Base-by-base conservation (phyloP, 83 land plant genomes). In the Picea abies region DNA sequence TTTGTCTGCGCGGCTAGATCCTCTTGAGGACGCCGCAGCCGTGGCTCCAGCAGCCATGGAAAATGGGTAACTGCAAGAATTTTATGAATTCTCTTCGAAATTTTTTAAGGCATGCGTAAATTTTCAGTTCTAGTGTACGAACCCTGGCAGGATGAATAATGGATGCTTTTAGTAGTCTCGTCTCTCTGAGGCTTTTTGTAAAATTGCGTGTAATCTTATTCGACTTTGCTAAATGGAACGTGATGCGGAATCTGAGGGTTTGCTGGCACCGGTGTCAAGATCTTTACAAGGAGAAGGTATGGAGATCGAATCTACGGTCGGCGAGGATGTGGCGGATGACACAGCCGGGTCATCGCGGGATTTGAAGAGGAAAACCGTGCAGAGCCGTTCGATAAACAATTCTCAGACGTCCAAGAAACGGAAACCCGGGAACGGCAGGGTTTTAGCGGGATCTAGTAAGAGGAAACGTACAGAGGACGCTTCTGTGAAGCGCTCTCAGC, bases 131-230 rank as follows among this genome's bases (percentile, higher is more conserved):
- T 67, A 67, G 58, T 67, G 2, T 15, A 25, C 26, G 26, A 32
- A 39, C 79, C 79, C 20, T 14, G 78, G 62, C 79, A 76, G 79
- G 26, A 76, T 76, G 79, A 52, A 76, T 76, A 76, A 76, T 76
- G 79, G 79, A 29, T 76, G 62, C 61, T 76, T 32, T 25, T 76
- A 56, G 56, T 76, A 76, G 79, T 23, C 35, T 56, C 60, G 56
- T 76, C 37, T 76, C 22, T 23, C 25, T 56, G 79, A 32, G 79
- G 58, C 58, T 66, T 66, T 63, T 79, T 22, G 61, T 20, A 32
- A 39, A 63, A 62, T 79, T 79, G 41, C 49, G 19, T 19, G 47
- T 63, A 79, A 25, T n/a, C 37, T 79, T 4, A 23, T 62, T 5
- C 3, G 26, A 8, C 20, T 62, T 62, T 79, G 23, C 37, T 35